Evolutionary conservation across 257 asterid genomes (phyloP), one percentile per base, ranked within the genome.

Genomic region (Nicotiana tomentosiformis): DNA sequence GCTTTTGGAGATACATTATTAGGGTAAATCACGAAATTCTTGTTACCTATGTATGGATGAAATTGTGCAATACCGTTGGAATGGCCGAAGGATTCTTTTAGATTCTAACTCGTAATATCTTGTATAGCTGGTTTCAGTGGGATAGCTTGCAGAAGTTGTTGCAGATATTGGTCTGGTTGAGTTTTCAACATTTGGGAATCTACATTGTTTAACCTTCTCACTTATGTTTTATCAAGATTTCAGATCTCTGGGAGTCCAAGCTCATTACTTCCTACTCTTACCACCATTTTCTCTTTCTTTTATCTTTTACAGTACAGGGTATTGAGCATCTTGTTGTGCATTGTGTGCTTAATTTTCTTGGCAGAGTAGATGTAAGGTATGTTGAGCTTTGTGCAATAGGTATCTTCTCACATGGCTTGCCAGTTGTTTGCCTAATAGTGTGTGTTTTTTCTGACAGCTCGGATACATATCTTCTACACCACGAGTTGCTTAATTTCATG

Each of bases 301-400:
- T 51, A 43, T 33, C 81, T 57, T 77, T 88, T 82, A 82, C 97
- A 94, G 99, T 90, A 84, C 88, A 89, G 85, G 84, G 87, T 82
- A 90, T 93, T 86, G 92, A 87, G 84, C 87, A 87, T 88, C 88
- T 94, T 84, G 82, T 91, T 60, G 89, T 93, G 91, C 89, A 85
- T 88, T 91, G 91, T 84, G 93, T 88, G 83, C 93, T 96, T 66
- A 91, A 84, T 90, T 94, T 94, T 89, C 85, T 96, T 84, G 91
- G 88, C 89, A 91, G 88, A 85, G 94, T 93, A 86, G 98, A 96
- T 79, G 91, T 91, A 20, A 91, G 98, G 99, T 96, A 90, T 82
- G 94, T 85, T 66, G 65, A 83, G 82, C 81, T 81, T 77, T 57
- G 32, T 72, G 83, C 53, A 64, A 79, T 70, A n/a, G 56, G 58